A percentile compares a stretch with the other conserved stretches of the same genome.
Conservation (phyloP, 106 monocot species). For the Dendrobium nobile region DNA sequence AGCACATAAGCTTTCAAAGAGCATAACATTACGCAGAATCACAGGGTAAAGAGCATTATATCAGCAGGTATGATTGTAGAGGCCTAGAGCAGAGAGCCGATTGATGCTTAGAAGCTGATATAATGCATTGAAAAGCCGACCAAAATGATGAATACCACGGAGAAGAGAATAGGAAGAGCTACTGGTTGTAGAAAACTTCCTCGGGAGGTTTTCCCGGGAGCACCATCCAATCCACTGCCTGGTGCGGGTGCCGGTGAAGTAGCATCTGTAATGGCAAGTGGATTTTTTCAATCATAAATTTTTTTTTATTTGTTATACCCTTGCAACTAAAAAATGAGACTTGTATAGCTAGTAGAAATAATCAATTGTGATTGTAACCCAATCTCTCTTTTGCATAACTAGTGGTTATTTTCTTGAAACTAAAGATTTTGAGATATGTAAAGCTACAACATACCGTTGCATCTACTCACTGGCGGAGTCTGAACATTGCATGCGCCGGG, state of each 20-base stretch:
- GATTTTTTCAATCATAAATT: too few relatives aligned
- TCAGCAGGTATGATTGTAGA: background rate
- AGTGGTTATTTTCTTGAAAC: too few relatives aligned
- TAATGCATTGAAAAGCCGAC: background rate
- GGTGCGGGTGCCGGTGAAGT: background rate
- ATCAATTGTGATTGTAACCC: background rate
- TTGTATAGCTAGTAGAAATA: background rate
- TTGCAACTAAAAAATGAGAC: too few relatives aligned
- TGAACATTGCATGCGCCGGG: slow-evolving; percentile 12
- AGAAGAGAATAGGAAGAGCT: background rate
- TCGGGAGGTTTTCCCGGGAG: background rate
- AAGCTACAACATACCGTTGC: slow-evolving; percentile 3
- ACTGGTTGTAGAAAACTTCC: slow-evolving; percentile 1
- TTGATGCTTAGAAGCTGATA: slow-evolving; percentile 6
- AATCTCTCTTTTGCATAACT: background rate
- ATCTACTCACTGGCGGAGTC: slow-evolving; percentile 12
- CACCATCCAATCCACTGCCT: background rate
- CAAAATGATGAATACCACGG: background rate
- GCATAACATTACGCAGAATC: background rate
- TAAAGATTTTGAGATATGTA: too few relatives aligned
- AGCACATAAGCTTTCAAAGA: background rate
- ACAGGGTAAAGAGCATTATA: background rate
- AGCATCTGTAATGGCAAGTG: background rate
- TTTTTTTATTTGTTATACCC: too few relatives aligned
- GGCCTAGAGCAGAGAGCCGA: background rate